Base-by-base conservation (phyloP, 2,329 filamentous ascomycete genomes). In the Huntiella omanensis region DNA sequence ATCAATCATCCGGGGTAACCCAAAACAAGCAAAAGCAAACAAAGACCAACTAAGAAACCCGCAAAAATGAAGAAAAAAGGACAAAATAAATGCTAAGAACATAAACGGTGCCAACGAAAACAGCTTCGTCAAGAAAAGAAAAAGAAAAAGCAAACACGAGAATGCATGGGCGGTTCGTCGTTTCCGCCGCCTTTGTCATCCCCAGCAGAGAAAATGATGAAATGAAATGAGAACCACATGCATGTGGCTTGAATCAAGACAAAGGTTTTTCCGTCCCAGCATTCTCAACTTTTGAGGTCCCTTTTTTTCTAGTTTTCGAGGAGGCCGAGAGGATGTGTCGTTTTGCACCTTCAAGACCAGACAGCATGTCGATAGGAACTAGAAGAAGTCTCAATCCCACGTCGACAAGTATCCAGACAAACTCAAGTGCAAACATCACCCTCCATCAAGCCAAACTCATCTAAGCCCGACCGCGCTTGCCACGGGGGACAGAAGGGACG, bases 401-500 rank as follows among this genome's bases (percentile, higher is more conserved):
- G 15, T 16, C 13, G 10, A 15, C 41, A n/a, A 16, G 13, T 32
- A 12, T 16, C 17, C 36, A 38, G 7, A 12, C 22, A 28, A 28
- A 28, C 22, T 3, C 22, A 28, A 7, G 6, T 28, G 6, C 22
- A 11, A 13, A 33, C 44, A 13, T 35, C 34, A 34, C 35, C 22
- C 17, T 19, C 37, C 38, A 49, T 45, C 40, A 45, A 17, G 40
- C 41, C 22, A 45, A 22, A 33, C 45, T 34, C 38, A 45, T 45
- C 12, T 42, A 38, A 28, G 22, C 22, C 22, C 22, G 22, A 17
- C 38, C 42, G 33, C 40, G 50, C 28, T 37, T 54, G 43, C 53
- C 51, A 33, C 53, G 53, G 46, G 47, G 38, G 46, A 49, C 52
- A 41, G 49, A 51, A 45, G 60, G 51, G 46, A 76, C 75, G 19